A percentile compares a stretch with the other conserved stretches of the same genome.
phyloP scores from a whole-genome alignment of 2,329 filamentous ascomycete genomes.

The Lachnellula subtilissima region DNA sequence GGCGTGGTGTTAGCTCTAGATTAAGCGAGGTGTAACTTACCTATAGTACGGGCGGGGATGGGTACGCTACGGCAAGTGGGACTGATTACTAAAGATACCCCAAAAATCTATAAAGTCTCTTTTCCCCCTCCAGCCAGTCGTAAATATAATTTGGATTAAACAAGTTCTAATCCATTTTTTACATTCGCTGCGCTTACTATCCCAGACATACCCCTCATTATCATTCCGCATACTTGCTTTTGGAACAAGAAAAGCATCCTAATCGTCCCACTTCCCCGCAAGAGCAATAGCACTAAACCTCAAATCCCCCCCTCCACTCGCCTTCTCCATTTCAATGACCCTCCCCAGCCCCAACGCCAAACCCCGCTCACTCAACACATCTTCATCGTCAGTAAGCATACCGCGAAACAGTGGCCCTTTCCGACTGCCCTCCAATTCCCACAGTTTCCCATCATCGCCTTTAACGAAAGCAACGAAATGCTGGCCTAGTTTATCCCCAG shows the following conservation, averaged over 20 bases:
- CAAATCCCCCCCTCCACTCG: constrained; percentile 8
- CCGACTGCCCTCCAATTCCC: constrained; percentile 67
- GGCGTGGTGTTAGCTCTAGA: no score
- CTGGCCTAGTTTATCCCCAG: background rate
- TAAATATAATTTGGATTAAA: no score
- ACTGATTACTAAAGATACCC: no score
- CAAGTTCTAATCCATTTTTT: no score
- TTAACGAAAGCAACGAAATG: constrained; percentile 11
- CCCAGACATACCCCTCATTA: no score
- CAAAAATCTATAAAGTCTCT: no score
- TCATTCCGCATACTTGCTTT: no score
- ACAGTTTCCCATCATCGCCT: constrained; percentile 37
- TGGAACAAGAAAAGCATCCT: background rate
- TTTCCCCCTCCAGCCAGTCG: no score
- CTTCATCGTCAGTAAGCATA: constrained; percentile 53
- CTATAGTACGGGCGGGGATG: no score
- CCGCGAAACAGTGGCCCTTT: constrained; percentile 50
- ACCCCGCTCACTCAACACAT: constrained; percentile 72
- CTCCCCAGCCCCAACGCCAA: constrained; percentile 48
- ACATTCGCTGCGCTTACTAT: no score
- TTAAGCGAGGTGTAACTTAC: no score
- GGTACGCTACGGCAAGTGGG: no score
- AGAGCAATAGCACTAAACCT: constrained; percentile 18
- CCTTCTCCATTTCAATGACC: constrained; percentile 14
- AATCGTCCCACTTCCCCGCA: background rate